phyloP scores from a whole-genome alignment of 2,329 filamentous ascomycete species.

The Nemania serpens region DNA sequence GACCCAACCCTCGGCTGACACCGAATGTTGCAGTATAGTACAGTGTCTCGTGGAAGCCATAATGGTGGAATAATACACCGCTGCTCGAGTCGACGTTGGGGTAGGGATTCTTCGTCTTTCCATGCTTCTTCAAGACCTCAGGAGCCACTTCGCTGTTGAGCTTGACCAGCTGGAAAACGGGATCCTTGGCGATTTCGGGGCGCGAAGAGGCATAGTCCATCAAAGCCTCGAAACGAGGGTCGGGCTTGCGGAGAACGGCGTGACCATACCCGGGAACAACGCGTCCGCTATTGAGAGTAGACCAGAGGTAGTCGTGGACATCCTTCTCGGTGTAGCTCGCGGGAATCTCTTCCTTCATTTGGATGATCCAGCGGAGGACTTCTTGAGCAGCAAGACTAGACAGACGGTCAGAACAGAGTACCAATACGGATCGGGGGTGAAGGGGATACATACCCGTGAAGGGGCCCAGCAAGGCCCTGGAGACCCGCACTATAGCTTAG shows the following conservation, averaged over 20 bases:
- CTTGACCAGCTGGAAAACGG: slow-evolving; percentile 92
- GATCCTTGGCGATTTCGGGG: slow-evolving; percentile 82
- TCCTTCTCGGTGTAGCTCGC: slow-evolving; percentile 77
- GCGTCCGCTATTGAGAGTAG: slow-evolving; percentile 87
- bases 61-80: slow-evolving; percentile 96
- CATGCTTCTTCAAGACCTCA: slow-evolving; percentile 87
- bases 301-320: slow-evolving; percentile 89
- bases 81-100: slow-evolving; percentile 95
- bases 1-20: slow-evolving; percentile 75
- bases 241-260: slow-evolving; percentile 93
- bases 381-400: slow-evolving; percentile 87
- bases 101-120: slow-evolving; percentile 98
- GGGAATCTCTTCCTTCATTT: slow-evolving; percentile 91
- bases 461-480: slow-evolving; percentile 90
- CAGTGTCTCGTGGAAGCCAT: slow-evolving; percentile 94
- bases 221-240: slow-evolving; percentile 92
- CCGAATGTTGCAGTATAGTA: slow-evolving; percentile 85
- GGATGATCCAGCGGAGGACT: slow-evolving; percentile 92
- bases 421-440: not conserved
- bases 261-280: slow-evolving; percentile 96
- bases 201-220: slow-evolving; percentile 92
- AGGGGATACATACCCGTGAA: slow-evolving; percentile 66
- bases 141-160: slow-evolving; percentile 92
- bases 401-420: not conserved
- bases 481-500: slow-evolving; percentile 95